A percentile compares a stretch with the other conserved stretches of the same genome.
Conservation (phyloP, 2,329 filamentous ascomycete genomes). For the Monilinia laxa region DNA sequence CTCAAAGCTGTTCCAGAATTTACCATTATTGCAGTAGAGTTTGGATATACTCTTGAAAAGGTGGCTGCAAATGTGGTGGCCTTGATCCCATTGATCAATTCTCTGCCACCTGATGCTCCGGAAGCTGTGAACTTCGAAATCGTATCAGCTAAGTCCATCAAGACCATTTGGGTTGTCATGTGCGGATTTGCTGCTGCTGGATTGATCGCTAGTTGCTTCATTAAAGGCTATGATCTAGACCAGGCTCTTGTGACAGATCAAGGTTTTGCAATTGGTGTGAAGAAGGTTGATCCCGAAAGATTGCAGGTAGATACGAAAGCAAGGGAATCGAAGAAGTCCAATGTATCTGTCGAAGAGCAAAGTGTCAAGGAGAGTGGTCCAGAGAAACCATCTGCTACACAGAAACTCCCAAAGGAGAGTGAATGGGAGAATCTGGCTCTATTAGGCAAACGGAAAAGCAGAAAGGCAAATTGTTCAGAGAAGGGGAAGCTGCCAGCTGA, state of each 20-base stretch:
- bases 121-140: not conserved
- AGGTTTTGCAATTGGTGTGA: slow-evolving; percentile 28
- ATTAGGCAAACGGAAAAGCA: not conserved
- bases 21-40: not conserved
- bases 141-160: slow-evolving; percentile 53
- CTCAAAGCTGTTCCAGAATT: not conserved
- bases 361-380: not conserved
- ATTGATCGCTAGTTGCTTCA: slow-evolving; percentile 48
- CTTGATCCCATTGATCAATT: not conserved
- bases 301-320: not conserved
- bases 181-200: slow-evolving; percentile 49
- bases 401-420: not conserved
- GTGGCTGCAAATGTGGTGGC: not conserved
- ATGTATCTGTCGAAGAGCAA: not conserved
- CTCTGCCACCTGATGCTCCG: not conserved
- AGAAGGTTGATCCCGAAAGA: not conserved
- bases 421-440: not conserved
- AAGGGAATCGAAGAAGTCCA: not conserved
- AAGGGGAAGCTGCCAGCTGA: not conserved
- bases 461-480: not conserved
- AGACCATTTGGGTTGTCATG: slow-evolving; percentile 54
- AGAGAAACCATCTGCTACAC: not conserved
- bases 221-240: slow-evolving; percentile 49
- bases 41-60: not conserved
- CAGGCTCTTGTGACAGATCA: slow-evolving; percentile 48